Base-by-base conservation (phyloP, 2,329 filamentous ascomycete genomes). In the Aaosphaeria pasadenensis region DNA sequence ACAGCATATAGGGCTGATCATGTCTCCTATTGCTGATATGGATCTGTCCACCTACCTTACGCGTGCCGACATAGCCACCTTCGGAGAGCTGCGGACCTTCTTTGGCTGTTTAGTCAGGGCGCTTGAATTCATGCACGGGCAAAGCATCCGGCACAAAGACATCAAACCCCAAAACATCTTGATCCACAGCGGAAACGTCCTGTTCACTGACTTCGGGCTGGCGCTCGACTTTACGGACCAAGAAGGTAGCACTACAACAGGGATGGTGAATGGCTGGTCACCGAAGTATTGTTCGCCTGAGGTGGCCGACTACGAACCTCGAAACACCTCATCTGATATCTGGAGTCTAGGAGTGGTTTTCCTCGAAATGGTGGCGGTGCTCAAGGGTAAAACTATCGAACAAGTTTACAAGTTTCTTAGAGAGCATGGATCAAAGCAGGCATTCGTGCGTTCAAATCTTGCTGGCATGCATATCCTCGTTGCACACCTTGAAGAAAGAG, bases 111-210 rank as follows among this genome's bases (percentile, higher is more conserved):
- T 69, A 7, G 54, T 47, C 39, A 43, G 43, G 17, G 57, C 57
- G 29, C 52, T 66, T 5, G 47, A 55, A 30, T 66, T 58, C 47
- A 41, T 67, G 13, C 62, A 67, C 44, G 44, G 43, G 6, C 35
- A 56, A 11, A 53, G 52, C 2, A 53, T 64, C 28, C 50, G 60
- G 30, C 60, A 69, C 42, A 64, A 61, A 45, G 62, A 66, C 44
- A 62, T 68, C 44, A 67, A 66, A 42, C 63, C 64, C 11, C 30
- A 38, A 5, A 69, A 67, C 38, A 64, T 68, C 30, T 53, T 67
- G 5, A 51, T 66, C 13, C 32, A 58, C 36, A n/a, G 45, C 9
- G 50, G 51, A 2, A 51, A 51, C 2, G 45, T 64, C 30, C 45
- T 63, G 5, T 50, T 66, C 32, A 54, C 61, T 5, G 63, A 67